Evolutionary conservation across 805 yeast genomes (phyloP), one percentile per base, ranked within the genome.

Genomic region (Kregervanrija pseudodelftensis): DNA sequence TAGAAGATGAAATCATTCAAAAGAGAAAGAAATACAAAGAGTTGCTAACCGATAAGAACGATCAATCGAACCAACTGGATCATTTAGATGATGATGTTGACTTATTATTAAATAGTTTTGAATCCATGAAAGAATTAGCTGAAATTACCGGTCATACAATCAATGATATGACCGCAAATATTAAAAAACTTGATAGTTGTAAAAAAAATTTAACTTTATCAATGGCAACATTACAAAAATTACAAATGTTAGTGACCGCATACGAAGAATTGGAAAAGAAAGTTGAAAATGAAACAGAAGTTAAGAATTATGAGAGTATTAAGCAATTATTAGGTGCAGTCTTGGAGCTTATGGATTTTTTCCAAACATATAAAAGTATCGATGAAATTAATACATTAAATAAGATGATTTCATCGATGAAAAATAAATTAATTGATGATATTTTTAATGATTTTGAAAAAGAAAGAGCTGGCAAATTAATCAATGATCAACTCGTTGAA

Each of bases 191-290:
- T 47, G 98, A 93, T 63, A 77, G 76, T 41, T 81, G 90, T 33
- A 93, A 93, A 67, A 79, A 77, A 58, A 93, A 93, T 61, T 68
- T 93, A 40, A 90, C 88, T 2, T 70, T 79, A 28, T 79, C 93
- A 10, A 86, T 93, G 85, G 87, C 95, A 1, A 80, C 89, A 33
- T 70, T 91, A 52, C 86, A 91, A 56, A 74, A 96, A 49, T 69
- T 93, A 34, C 95, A 89, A 57, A 90, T 90, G 86, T 70, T 93
- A 40, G 73, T 85, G 7, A 80, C 78, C 15, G 90, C 95, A 2
- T 81, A 80, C 59, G 80, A 79, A 36, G 77, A 77, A 49, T 70
- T 88, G 39, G 71, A 71, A 13, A 57, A 64, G 7, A 66, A 76
- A 41, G 66, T 76, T 1, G 63, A 69, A 16, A 67, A 58, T 37